These are phyloP conservation scores for Boletus barrowsii DNA, from an alignment of 768 basidiomycete genomes.

Conservation along the genomic window DNA sequence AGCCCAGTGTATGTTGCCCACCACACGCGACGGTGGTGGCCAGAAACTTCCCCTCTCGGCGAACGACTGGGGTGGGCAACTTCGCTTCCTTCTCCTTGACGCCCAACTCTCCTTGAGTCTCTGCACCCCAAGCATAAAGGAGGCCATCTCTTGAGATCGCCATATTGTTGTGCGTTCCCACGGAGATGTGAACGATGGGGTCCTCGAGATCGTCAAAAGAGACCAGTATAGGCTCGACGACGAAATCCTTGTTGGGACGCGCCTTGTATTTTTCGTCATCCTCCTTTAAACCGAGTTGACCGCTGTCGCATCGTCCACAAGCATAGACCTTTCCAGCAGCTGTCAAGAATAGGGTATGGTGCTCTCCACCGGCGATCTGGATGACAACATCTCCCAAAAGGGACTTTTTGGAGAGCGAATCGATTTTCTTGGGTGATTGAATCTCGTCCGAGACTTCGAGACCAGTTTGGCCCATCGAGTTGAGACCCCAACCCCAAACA, in stretches of 20 bases:
- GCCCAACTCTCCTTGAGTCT: conserved; percentile 75
- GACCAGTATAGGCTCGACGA: conserved; percentile 64
- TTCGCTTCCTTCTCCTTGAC: conserved; percentile 57
- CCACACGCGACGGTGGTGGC: conserved; percentile 59
- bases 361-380: conserved; percentile 79
- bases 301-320: conserved; percentile 79
- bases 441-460: conserved; percentile 53
- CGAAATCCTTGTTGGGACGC: conserved; percentile 51
- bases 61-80: conserved; percentile 66
- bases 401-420: conserved; percentile 56
- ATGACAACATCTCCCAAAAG: conserved; percentile 61
- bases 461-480: conserved; percentile 83
- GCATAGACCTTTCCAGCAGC: conserved; percentile 80
- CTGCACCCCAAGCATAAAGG: conserved; percentile 75
- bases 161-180: conserved; percentile 71
- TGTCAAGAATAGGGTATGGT: conserved; percentile 90
- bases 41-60: conserved; percentile 64
- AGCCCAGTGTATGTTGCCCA: conserved; percentile 73
- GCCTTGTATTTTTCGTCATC: conserved; percentile 67
- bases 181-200: conserved; percentile 61
- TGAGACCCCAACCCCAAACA: conserved; percentile 96
- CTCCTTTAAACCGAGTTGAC: conserved; percentile 74
- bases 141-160: conserved; percentile 66
- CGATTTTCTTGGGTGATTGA: conserved; percentile 61
- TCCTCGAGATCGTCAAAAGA: conserved; percentile 63